A percentile compares a stretch with the other conserved stretches of the same genome.
Evolutionary conservation across 139 green algal species (phyloP).

Genomic region (Pycnococcus provasolii): DNA sequence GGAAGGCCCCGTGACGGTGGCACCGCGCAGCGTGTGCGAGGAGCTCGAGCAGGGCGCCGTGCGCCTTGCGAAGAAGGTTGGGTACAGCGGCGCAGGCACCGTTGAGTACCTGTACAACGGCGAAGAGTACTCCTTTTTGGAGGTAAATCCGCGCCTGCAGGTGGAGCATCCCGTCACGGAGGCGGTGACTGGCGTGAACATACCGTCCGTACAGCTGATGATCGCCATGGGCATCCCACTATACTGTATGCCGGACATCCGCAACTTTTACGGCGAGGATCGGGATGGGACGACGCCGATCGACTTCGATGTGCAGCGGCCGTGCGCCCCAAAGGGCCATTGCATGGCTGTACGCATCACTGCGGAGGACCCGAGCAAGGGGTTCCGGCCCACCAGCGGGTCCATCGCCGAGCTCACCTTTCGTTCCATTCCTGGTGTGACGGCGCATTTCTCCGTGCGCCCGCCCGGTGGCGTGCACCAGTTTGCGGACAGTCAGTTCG

Average conservation of each 20-base stretch:
- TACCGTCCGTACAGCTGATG: conserved; percentile 82
- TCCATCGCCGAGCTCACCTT: conserved; percentile 76
- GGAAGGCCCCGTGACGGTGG: conserved; percentile 28
- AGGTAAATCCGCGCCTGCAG: conserved; percentile 33
- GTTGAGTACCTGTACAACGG: conserved; percentile 47
- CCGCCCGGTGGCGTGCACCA: conserved; percentile 77
- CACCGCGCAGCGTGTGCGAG: conserved; percentile 12
- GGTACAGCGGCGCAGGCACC: conserved; percentile 39
- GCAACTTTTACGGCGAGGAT: conserved; percentile 47
- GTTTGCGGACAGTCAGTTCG: conserved; percentile 94
- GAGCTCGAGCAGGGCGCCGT: conserved; percentile 27
- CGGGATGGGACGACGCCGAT: conserved; percentile 36
- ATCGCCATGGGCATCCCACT: conserved; percentile 89
- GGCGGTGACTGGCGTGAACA: conserved; percentile 85
- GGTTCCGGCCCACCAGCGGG: conserved; percentile 90
- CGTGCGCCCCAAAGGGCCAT: conserved; percentile 44
- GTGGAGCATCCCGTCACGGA: conserved; percentile 98
- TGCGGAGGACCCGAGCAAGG: conserved; percentile 82
- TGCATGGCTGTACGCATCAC: conserved; percentile 85
- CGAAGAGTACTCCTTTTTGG: conserved; percentile 28
- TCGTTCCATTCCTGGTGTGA: conserved; percentile 64
- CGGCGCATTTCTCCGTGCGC: conserved; percentile 91
- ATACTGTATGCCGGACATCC: conserved; percentile 66
- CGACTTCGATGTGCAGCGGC: conserved; percentile 50
- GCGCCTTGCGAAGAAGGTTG: conserved; percentile 21